Percentiles rank a stretch among this genome's conserved stretches.
These are phyloP conservation scores for Staphylotrichum longicolle DNA, from an alignment of 495 filamentous ascomycete genomes.

Conservation along the genomic window DNA sequence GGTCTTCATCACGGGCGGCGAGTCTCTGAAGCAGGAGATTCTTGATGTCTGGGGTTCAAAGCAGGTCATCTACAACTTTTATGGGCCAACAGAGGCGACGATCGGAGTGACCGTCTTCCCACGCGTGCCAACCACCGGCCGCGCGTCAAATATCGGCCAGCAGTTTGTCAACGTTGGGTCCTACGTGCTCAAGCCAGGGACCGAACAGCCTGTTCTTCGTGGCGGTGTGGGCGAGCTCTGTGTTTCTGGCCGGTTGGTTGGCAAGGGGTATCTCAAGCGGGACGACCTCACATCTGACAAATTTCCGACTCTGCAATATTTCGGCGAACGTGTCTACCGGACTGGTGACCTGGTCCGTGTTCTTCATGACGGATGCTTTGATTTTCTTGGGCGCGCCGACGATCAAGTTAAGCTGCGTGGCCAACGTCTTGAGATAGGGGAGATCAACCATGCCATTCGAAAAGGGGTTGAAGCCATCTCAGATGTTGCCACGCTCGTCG, in stretches of 20 bases:
- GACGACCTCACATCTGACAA: slow-evolving; percentile 62
- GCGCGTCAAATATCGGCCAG: slow-evolving; percentile 78
- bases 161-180: slow-evolving; percentile 81
- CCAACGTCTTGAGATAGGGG: slow-evolving; percentile 71
- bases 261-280: slow-evolving; percentile 81
- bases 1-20: slow-evolving; percentile 75
- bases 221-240: slow-evolving; percentile 85
- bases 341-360: slow-evolving; percentile 79
- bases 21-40: slow-evolving; percentile 69
- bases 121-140: slow-evolving; percentile 66
- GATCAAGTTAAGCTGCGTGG: slow-evolving; percentile 80
- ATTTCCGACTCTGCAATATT: slow-evolving; percentile 56
- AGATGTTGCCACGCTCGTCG: slow-evolving; percentile 65
- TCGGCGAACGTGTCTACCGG: slow-evolving; percentile 61
- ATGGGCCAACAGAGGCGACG: slow-evolving; percentile 85
- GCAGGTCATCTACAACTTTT: slow-evolving; percentile 69
- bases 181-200: slow-evolving; percentile 70
- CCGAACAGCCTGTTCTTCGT: slow-evolving; percentile 66
- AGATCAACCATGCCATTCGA: slow-evolving; percentile 69
- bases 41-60: slow-evolving; percentile 65
- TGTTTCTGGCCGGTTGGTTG: slow-evolving; percentile 80
- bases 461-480: slow-evolving; percentile 42
- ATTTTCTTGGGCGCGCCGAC: slow-evolving; percentile 73
- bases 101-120: slow-evolving; percentile 83
- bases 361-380: slow-evolving; percentile 65